Evolutionary conservation across 1,284 basidiomycete species (phyloP), one percentile per base, ranked within the genome.

Genomic region (Ganoderma meredithae): DNA sequence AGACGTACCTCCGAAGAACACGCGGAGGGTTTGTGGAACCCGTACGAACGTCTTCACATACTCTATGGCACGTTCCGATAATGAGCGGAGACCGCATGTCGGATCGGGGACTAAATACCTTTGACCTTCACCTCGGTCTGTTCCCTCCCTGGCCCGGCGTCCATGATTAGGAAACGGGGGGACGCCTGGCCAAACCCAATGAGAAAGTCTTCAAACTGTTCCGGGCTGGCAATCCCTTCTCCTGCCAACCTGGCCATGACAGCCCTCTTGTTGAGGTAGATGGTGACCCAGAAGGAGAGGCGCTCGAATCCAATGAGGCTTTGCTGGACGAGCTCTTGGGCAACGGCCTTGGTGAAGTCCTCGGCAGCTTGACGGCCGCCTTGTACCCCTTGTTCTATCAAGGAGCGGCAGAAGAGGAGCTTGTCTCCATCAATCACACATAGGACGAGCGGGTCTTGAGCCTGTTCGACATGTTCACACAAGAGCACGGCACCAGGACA

Each of bases 401-500:
- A 83, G 39, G 84, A 79, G 62, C 82, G 83, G 65, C 83, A 82
- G 81, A 94, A 94, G 70, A 92, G 79, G 73, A 88, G 88, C 56
- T 86, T 84, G 76, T 93, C 88, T 43, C 90, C 92, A 72, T 94
- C 90, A 73, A 94, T 85, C 70, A 91, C 85, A 74, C 90, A 92
- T 69, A 92, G 83, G 63, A 93, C 88, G 71, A 94, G 83, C 41
- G 88, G 84, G 68, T 85, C 84, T 79, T 88, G 85, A 70, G 83
- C 85, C 89, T 91, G 66, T 25, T 44, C 31, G 56, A 53, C 40
- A 47, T 10, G 15, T 53, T 43, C n/a, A 49, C 25, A 60, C 22
- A 58, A 40, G 22, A 40, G 25, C 22, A 12, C 36, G 40, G 58
- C 39, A 40, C 59, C 52, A 39, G 25, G 47, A 36, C 22, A 33